Conservation (phyloP, 306 rosid genomes). For the Vigna unguiculata region DNA sequence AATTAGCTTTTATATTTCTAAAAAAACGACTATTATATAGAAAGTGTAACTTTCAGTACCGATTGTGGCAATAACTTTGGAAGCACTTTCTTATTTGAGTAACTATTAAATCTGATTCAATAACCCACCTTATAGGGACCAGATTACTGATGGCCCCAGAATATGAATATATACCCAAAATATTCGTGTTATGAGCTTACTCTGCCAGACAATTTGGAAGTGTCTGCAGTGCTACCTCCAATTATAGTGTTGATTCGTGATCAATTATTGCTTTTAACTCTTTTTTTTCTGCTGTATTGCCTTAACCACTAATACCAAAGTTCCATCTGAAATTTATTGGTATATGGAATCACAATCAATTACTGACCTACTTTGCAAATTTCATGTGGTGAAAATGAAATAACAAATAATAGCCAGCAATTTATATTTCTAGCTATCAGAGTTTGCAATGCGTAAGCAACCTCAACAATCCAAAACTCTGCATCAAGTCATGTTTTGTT, state of each 20-base stretch:
- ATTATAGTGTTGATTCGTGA: constrained; percentile 32
- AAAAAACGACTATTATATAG: too few relatives aligned
- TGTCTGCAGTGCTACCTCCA: constrained; percentile 20
- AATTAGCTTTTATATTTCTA: too few relatives aligned
- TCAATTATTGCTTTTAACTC: constrained; percentile 15
- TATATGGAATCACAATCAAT: constrained; percentile 4
- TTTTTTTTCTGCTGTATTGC: not conserved
- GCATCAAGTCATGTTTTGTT: not conserved
- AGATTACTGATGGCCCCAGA: constrained; percentile 36
- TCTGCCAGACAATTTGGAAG: constrained; percentile 37
- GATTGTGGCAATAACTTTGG: too few relatives aligned
- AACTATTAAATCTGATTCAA: not conserved
- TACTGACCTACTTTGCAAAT: not conserved
- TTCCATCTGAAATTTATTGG: not conserved
- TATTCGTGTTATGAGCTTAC: not conserved
- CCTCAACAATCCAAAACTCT: not conserved
- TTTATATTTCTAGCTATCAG: not conserved
- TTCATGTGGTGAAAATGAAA: not conserved
- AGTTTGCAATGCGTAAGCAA: not conserved
- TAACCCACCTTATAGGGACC: constrained; percentile 42
- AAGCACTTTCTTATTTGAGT: constrained; percentile 17
- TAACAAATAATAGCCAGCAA: not conserved
- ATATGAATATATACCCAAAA: not conserved
- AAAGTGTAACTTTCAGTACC: constrained; percentile 40
- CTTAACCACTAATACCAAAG: not conserved